Evolutionary conservation across 2,329 filamentous ascomycete species (phyloP), one percentile per base, ranked within the genome.

Genomic region (Hypocrella siamensis): DNA sequence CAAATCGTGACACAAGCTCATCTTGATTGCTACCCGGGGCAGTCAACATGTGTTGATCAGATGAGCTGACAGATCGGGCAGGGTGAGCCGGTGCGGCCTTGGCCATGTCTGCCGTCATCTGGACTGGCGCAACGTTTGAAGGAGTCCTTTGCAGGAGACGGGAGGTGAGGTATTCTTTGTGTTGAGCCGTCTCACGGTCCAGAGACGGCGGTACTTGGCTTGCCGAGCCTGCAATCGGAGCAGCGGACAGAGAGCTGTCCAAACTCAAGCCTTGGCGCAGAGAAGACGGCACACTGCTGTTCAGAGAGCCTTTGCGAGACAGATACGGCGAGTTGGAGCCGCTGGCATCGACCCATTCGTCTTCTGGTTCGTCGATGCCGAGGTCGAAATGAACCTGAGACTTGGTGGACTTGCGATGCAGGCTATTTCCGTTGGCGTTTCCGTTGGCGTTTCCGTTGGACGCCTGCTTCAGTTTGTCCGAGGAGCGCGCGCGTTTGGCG

Each of bases 261-360:
- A 48, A 45, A 39, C 46, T 54, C 6, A 40, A 42, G 14, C 42
- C 46, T 29, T 49, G 54, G 41, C 56, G 63, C 18, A 59, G 49
- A 19, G 58, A 66, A 10, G 60, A 62, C 33, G 62, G 63, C 15
- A 54, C 61, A 40, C 60, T 65, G 49, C 61, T 61, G 36, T 60
- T 60, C 19, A 66, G 51, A 3, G 66, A 70, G 17, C 61, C 52
- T 40, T 58, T 58, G 34, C 55, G 52, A 31, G 55, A 58, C 28
- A 56, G 52, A 38, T 71, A 66, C 4, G 72, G 72, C 9, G 70
- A 75, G 31, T 71, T 72, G 35, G 69, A 74, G 29, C 61, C 63
- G 50, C 70, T 76, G 36, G 72, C 71, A 51, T 79, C 74, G 26
- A 77, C 69, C 74, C 74, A 78, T 55, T 72, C 72, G 59, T 73